phyloP scores from a whole-genome alignment of 2,329 filamentous ascomycete species.

The Akanthomyces dipterigenus region DNA sequence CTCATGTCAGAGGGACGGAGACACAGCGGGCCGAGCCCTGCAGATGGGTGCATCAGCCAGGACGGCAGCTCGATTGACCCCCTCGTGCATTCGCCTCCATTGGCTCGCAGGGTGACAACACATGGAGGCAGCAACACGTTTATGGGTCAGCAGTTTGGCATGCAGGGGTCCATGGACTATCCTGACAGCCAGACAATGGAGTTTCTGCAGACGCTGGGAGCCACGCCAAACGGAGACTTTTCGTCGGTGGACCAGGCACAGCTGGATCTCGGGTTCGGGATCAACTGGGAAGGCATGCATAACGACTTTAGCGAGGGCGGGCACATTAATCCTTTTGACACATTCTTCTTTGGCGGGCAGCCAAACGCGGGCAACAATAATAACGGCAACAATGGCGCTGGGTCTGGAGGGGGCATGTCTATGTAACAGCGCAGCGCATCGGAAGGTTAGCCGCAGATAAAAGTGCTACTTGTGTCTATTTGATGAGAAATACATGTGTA shows the following conservation, averaged over 20 bases:
- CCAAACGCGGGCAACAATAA: conserved; percentile 1
- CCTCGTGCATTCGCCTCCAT: conserved; percentile 39
- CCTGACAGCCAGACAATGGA: conserved; percentile 44
- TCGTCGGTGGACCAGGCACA: conserved; percentile 36
- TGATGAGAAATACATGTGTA: no score
- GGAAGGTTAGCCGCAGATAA: no score
- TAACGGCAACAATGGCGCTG: conserved; percentile 1
- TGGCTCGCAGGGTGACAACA: conserved; percentile 29
- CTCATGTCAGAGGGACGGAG: conserved; percentile 25
- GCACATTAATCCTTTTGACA: conserved; percentile 63
- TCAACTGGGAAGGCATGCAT: conserved; percentile 57
- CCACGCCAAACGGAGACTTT: conserved; percentile 25
- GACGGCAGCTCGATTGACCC: conserved; percentile 31
- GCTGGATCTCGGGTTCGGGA: conserved; percentile 59
- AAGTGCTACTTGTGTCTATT: no score
- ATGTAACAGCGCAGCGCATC: neutral
- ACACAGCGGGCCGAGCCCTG: conserved; percentile 25
- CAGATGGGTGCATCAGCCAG: conserved; percentile 22
- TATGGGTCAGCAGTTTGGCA: conserved; percentile 27
- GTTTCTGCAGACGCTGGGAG: conserved; percentile 42
- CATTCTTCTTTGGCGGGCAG: conserved; percentile 60
- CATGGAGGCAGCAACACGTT: conserved; percentile 26
- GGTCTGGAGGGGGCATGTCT: neutral
- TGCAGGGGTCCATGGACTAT: conserved; percentile 31
- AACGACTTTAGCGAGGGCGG: conserved; percentile 56